These are phyloP conservation scores for Saturnispora hagleri DNA, from an alignment of 805 yeast genomes.

Conservation along the genomic window DNA sequence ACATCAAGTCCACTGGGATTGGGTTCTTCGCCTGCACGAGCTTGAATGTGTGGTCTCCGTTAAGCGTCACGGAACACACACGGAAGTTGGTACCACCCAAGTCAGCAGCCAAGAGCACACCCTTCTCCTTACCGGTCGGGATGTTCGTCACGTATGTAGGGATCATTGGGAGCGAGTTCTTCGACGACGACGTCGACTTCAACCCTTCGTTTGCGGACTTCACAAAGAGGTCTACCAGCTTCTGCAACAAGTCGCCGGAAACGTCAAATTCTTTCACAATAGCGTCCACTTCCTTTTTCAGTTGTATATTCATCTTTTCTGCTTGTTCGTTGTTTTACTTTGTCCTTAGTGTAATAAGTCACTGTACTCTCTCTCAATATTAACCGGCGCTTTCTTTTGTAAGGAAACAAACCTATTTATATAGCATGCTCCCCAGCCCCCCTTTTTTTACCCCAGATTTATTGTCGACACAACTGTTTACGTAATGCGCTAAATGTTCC, in stretches of 20 bases:
- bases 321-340: background rate
- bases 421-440: background rate
- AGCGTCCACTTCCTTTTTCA: constrained; percentile 16
- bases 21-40: constrained; percentile 69
- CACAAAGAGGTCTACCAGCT: constrained; percentile 48
- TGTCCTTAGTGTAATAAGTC: background rate
- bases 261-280: constrained; percentile 35
- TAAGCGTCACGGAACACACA: constrained; percentile 76
- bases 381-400: too few species aligned
- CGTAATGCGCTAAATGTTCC: background rate
- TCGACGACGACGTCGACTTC: constrained; percentile 28
- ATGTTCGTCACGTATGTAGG: constrained; percentile 81
- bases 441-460: background rate
- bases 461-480: background rate
- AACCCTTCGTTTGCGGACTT: constrained; percentile 56
- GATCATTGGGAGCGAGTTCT: constrained; percentile 72
- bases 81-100: constrained; percentile 95
- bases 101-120: constrained; percentile 82
- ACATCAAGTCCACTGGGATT: constrained; percentile 71
- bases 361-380: too few species aligned
- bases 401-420: background rate
- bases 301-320: constrained; percentile 2
- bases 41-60: constrained; percentile 71
- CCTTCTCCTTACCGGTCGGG: constrained; percentile 81
- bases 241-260: constrained; percentile 32